phyloP scores from a whole-genome alignment of 495 filamentous ascomycete genomes.

The Hypoxylon rickii region DNA sequence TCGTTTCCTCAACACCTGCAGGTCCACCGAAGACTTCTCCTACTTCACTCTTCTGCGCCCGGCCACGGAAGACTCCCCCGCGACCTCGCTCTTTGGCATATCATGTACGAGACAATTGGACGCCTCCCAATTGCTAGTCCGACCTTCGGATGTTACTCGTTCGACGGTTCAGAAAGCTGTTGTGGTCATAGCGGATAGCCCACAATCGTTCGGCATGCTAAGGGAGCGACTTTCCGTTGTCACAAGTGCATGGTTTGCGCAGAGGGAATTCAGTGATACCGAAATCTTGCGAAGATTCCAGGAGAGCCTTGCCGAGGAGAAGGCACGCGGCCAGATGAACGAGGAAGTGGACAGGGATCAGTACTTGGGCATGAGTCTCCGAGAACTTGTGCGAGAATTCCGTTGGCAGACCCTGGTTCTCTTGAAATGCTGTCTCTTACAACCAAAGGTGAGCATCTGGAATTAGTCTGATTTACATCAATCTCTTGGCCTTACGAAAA shows the following conservation, averaged over 20 bases:
- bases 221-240: slow-evolving; percentile 86
- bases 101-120: slow-evolving; percentile 93
- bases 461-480: neutral
- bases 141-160: slow-evolving; percentile 86
- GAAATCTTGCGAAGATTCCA: slow-evolving; percentile 77
- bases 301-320: slow-evolving; percentile 74
- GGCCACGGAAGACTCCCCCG: slow-evolving; percentile 58
- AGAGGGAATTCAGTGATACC: slow-evolving; percentile 72
- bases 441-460: slow-evolving; percentile 76
- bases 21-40: slow-evolving; percentile 91
- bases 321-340: slow-evolving; percentile 63
- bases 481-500: slow-evolving; percentile 2
- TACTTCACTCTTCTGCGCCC: slow-evolving; percentile 91
- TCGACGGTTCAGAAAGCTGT: slow-evolving; percentile 98
- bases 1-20: slow-evolving; percentile 40
- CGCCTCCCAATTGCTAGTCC: slow-evolving; percentile 71
- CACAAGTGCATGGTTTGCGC: slow-evolving; percentile 94
- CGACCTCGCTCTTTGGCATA: slow-evolving; percentile 92
- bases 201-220: slow-evolving; percentile 76
- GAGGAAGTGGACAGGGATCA: slow-evolving; percentile 78
- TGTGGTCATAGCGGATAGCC: slow-evolving; percentile 92
- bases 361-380: slow-evolving; percentile 87
- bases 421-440: slow-evolving; percentile 88
- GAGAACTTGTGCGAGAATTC: slow-evolving; percentile 92
- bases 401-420: slow-evolving; percentile 90